Evolutionary conservation across 1,284 basidiomycete genomes (phyloP).

Genomic region (Boletus calvinii): DNA sequence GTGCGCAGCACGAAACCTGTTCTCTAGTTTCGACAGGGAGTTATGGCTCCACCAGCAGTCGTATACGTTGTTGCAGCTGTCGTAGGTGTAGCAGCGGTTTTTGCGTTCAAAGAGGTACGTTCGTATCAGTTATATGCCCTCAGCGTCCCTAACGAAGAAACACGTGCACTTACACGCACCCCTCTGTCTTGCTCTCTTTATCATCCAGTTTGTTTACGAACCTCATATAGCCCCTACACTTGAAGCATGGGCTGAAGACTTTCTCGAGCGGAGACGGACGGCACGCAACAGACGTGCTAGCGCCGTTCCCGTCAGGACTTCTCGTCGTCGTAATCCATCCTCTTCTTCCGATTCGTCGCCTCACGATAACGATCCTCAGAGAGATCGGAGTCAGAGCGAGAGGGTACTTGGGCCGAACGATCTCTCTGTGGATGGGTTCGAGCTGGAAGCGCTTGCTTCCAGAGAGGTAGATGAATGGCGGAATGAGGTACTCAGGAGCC

Average conservation of each 20-base stretch:
- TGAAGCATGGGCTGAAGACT: constrained; percentile 51
- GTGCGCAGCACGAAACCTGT: constrained; percentile 7
- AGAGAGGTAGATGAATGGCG: constrained; percentile 57
- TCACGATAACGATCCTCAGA: constrained; percentile 4
- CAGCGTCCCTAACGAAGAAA: not conserved
- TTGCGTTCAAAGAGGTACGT: constrained; percentile 47
- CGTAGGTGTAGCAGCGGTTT: constrained; percentile 39
- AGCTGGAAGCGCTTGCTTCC: constrained; percentile 50
- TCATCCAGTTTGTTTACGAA: constrained; percentile 55
- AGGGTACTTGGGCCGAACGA: constrained; percentile 1
- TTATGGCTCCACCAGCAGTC: constrained; percentile 32
- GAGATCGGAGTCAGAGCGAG: constrained; percentile 13
- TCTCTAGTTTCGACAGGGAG: constrained; percentile 7
- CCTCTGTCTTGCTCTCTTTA: not conserved
- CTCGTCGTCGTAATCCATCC: constrained; percentile 13
- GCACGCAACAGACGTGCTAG: constrained; percentile 29
- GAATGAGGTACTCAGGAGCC: constrained; percentile 38
- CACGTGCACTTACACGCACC: constrained; percentile 27
- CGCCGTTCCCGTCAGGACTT: constrained; percentile 23
- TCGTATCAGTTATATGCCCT: not conserved
- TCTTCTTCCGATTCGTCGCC: constrained; percentile 18
- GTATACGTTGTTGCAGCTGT: constrained; percentile 43
- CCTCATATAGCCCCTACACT: constrained; percentile 58
- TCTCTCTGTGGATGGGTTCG: constrained; percentile 32
- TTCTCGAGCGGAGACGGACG: constrained; percentile 41